Evolutionary conservation across 2,329 filamentous ascomycete species (phyloP).

Genomic region (Xylaria sp.): DNA sequence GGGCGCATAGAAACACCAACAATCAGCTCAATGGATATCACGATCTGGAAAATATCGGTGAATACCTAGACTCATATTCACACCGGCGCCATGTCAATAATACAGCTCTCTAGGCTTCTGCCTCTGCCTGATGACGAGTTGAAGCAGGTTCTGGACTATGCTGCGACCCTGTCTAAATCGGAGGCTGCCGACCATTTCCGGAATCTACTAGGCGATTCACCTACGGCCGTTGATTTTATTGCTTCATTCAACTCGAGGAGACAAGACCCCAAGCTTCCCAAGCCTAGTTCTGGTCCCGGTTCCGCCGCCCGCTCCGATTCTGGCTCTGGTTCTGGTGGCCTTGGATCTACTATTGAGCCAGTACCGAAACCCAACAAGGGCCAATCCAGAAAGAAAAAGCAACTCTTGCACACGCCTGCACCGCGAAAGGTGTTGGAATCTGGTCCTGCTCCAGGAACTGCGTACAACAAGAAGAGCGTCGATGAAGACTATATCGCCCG

Average conservation of each 20-base stretch:
- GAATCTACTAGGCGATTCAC: constrained; percentile 87
- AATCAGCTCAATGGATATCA: neutral
- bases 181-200: constrained; percentile 87
- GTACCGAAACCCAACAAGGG: constrained; percentile 63
- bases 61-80: neutral
- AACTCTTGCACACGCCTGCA: constrained; percentile 71
- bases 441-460: constrained; percentile 71
- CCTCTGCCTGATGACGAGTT: constrained; percentile 88
- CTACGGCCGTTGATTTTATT: constrained; percentile 80
- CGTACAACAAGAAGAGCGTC: constrained; percentile 78
- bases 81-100: constrained; percentile 60
- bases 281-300: constrained; percentile 34
- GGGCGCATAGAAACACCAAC: neutral
- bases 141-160: constrained; percentile 85
- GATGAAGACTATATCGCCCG: constrained; percentile 79
- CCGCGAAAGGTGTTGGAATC: constrained; percentile 72
- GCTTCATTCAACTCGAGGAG: constrained; percentile 80
- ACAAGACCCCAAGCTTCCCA: constrained; percentile 56
- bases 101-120: constrained; percentile 82
- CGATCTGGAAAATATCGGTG: neutral
- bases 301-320: constrained; percentile 29
- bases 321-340: neutral
- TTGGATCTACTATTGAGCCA: constrained; percentile 50
- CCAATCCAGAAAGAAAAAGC: constrained; percentile 68
- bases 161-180: constrained; percentile 77